Evolutionary conservation across 2,329 filamentous ascomycete genomes (phyloP).

Genomic region (Trichoderma sp.): DNA sequence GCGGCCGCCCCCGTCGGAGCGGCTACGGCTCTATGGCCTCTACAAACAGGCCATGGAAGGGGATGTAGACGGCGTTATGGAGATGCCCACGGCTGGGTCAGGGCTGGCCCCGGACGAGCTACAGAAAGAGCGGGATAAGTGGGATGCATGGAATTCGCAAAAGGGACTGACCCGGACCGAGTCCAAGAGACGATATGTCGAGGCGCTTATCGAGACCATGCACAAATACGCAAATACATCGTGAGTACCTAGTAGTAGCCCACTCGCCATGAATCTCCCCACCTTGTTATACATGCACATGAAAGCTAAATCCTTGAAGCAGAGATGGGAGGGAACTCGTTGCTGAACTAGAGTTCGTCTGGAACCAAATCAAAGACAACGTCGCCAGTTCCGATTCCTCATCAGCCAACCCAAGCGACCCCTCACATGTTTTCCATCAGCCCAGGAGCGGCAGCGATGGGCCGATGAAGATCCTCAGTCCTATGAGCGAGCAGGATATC

Average conservation of each 20-base stretch:
- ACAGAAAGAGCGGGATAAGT: slow-evolving; percentile 68
- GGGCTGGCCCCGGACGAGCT: slow-evolving; percentile 57
- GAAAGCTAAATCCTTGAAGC: slow-evolving; percentile 7
- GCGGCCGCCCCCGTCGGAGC: slow-evolving; percentile 81
- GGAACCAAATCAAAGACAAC: slow-evolving; percentile 96
- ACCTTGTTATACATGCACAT: background rate
- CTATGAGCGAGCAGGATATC: slow-evolving; percentile 82
- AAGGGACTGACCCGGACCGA: slow-evolving; percentile 83
- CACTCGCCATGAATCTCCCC: background rate
- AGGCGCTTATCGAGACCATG: slow-evolving; percentile 94
- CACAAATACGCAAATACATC: slow-evolving; percentile 89
- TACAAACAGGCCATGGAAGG: slow-evolving; percentile 99
- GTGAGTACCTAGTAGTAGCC: slow-evolving; percentile 44
- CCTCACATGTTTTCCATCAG: slow-evolving; percentile 50
- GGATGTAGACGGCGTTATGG: slow-evolving; percentile 92
- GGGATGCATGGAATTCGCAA: slow-evolving; percentile 95
- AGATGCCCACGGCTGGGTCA: slow-evolving; percentile 65
- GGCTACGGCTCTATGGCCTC: slow-evolving; percentile 91
- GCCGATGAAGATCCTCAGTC: slow-evolving; percentile 74
- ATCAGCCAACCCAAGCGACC: slow-evolving; percentile 53
- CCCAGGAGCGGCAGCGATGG: slow-evolving; percentile 54
- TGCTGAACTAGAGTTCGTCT: slow-evolving; percentile 95
- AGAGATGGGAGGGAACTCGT: slow-evolving; percentile 86
- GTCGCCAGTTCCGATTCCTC: slow-evolving; percentile 65
- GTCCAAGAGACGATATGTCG: slow-evolving; percentile 91